phyloP scores from a whole-genome alignment of 1,284 basidiomycete genomes.

The Mycosarcoma maydis region DNA sequence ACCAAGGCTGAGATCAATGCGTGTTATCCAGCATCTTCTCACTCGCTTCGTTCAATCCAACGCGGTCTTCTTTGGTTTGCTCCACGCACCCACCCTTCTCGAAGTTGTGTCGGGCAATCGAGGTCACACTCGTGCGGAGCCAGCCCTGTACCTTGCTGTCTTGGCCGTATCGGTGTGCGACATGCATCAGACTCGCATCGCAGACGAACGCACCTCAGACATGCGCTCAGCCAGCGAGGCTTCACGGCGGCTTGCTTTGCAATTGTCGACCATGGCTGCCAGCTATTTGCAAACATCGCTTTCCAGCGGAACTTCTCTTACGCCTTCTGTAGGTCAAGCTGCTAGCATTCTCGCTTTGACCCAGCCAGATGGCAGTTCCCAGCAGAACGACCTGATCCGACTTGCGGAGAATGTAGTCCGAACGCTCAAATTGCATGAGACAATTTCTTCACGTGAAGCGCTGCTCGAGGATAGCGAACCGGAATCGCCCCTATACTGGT shows the following conservation, averaged over 20 bases:
- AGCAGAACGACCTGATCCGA: constrained; percentile 32
- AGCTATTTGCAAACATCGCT: constrained; percentile 37
- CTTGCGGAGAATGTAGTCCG: constrained; percentile 40
- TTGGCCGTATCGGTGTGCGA: constrained; percentile 49
- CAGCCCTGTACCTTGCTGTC: constrained; percentile 44
- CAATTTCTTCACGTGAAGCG: constrained; percentile 29
- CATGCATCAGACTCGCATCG: constrained; percentile 34
- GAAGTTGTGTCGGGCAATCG: constrained; percentile 20
- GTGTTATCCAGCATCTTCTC: constrained; percentile 38
- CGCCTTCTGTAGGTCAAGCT: constrained; percentile 37
- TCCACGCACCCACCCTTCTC: constrained; percentile 45
- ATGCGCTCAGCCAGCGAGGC: constrained; percentile 36
- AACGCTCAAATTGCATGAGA: constrained; percentile 25
- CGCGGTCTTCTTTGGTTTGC: constrained; percentile 49
- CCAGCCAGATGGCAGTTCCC: constrained; percentile 39
- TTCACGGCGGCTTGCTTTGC: constrained; percentile 21
- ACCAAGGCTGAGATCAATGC: constrained; percentile 11
- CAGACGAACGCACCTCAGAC: constrained; percentile 37
- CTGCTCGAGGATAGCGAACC: constrained; percentile 38
- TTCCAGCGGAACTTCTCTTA: constrained; percentile 17
- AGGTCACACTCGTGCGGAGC: constrained; percentile 26
- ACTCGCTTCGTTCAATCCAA: constrained; percentile 47
- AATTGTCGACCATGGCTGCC: constrained; percentile 30
- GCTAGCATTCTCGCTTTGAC: constrained; percentile 46
- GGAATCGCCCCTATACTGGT: constrained; percentile 41